These are phyloP conservation scores for Metahyphopichia silvanorum DNA, from an alignment of 805 yeast genomes.

Conservation along the genomic window DNA sequence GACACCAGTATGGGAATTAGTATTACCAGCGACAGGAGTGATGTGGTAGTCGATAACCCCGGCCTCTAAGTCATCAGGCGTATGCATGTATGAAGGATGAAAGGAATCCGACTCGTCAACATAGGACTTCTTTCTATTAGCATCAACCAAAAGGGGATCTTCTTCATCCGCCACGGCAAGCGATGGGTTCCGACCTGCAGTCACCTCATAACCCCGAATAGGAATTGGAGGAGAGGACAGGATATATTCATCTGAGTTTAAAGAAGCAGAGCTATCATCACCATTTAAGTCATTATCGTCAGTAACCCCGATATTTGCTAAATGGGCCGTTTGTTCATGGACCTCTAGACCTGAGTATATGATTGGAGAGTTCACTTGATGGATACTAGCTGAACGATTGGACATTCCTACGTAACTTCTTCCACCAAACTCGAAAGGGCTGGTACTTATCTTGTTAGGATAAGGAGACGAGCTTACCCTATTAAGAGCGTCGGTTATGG, in stretches of 20 bases:
- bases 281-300: conserved; percentile 20
- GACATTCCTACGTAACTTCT: conserved; percentile 36
- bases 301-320: conserved; percentile 56
- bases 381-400: conserved; percentile 22
- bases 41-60: conserved; percentile 2
- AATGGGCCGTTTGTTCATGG: conserved; percentile 55
- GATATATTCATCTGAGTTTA: conserved; percentile 6
- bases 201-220: conserved; percentile 7
- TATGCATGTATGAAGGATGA: conserved; percentile 1
- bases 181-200: too few species aligned
- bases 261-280: not conserved
- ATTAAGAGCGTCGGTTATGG: conserved; percentile 15
- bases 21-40: not conserved
- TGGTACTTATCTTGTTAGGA: too few species aligned
- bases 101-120: not conserved
- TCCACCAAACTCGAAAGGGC: conserved; percentile 39
- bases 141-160: too few species aligned
- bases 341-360: conserved; percentile 48
- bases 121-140: conserved; percentile 1
- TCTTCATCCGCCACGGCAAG: too few species aligned
- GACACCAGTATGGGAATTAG: not conserved
- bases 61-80: conserved; percentile 2
- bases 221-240: conserved; percentile 20
- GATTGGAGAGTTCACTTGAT: conserved; percentile 32
- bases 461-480: conserved; percentile 11